Evolutionary conservation across 805 yeast species (phyloP).

Genomic region (Lipomyces chichibuensis): DNA sequence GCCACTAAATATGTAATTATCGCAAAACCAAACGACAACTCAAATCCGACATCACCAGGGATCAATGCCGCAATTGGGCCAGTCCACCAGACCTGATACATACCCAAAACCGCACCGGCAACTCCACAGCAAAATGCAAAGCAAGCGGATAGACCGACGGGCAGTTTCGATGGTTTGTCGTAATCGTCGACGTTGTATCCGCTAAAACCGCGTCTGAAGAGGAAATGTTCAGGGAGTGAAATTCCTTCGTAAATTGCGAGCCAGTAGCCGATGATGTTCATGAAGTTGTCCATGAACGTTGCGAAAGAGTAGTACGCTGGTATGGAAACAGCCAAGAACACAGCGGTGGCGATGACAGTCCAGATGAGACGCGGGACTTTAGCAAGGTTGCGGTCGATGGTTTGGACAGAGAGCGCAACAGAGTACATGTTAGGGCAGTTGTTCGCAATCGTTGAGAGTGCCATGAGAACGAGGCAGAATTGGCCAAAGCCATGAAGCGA

Average conservation of each 20-base stretch:
- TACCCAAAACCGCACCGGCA: constrained; percentile 84
- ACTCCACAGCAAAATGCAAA: constrained; percentile 80
- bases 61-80: constrained; percentile 63
- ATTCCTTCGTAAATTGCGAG: constrained; percentile 81
- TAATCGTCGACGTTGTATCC: constrained; percentile 65
- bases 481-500: constrained; percentile 87
- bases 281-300: constrained; percentile 76
- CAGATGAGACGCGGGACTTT: constrained; percentile 80
- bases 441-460: constrained; percentile 85
- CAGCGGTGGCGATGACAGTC: constrained; percentile 75
- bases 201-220: constrained; percentile 65
- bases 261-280: constrained; percentile 91
- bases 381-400: constrained; percentile 73
- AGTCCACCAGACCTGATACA: constrained; percentile 81
- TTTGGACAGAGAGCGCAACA: constrained; percentile 81
- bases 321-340: constrained; percentile 81
- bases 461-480: constrained; percentile 81
- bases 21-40: constrained; percentile 69
- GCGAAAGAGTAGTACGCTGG: constrained; percentile 81
- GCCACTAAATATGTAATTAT: constrained; percentile 60
- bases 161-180: constrained; percentile 60
- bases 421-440: constrained; percentile 95
- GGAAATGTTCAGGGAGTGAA: constrained; percentile 77
- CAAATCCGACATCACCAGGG: constrained; percentile 90
- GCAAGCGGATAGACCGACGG: constrained; percentile 77